phyloP scores from a whole-genome alignment of 208 protist species.

The Leishmania braziliensis region DNA sequence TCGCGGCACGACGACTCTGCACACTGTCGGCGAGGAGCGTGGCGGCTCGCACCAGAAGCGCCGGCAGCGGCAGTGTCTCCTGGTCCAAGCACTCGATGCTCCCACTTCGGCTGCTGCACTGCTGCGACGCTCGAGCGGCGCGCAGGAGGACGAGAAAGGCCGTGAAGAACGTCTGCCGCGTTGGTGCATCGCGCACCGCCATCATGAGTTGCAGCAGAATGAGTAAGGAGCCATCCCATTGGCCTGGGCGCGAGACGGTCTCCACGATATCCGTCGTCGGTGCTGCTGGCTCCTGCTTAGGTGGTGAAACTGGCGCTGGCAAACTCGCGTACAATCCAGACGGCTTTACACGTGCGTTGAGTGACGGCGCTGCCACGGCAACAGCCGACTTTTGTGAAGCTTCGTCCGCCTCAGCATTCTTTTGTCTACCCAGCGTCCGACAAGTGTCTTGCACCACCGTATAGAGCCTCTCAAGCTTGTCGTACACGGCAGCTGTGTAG shows the following conservation, averaged over 20 bases:
- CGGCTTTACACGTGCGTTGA: background rate
- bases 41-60: constrained; percentile 55
- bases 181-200: constrained; percentile 51
- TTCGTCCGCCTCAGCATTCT: background rate
- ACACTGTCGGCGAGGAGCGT: constrained; percentile 35
- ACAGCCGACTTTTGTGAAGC: too few species aligned
- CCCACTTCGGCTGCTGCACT: background rate
- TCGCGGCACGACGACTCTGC: constrained; percentile 7
- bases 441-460: constrained; percentile 49
- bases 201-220: constrained; percentile 50
- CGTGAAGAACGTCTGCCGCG: constrained; percentile 53
- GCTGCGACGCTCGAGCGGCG: constrained; percentile 45
- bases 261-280: background rate
- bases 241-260: background rate
- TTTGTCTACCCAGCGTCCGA: constrained; percentile 8
- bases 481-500: constrained; percentile 70
- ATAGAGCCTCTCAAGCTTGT: constrained; percentile 48
- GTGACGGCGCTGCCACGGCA: background rate
- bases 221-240: constrained; percentile 62
- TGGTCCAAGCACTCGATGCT: background rate
- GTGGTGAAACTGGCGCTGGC: background rate
- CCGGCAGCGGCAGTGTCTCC: constrained; percentile 39
- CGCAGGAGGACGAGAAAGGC: constrained; percentile 66
- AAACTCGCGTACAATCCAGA: background rate
- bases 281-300: background rate